Base-by-base conservation (phyloP, 2,329 filamentous ascomycete genomes). In the Camillea tinctor region DNA sequence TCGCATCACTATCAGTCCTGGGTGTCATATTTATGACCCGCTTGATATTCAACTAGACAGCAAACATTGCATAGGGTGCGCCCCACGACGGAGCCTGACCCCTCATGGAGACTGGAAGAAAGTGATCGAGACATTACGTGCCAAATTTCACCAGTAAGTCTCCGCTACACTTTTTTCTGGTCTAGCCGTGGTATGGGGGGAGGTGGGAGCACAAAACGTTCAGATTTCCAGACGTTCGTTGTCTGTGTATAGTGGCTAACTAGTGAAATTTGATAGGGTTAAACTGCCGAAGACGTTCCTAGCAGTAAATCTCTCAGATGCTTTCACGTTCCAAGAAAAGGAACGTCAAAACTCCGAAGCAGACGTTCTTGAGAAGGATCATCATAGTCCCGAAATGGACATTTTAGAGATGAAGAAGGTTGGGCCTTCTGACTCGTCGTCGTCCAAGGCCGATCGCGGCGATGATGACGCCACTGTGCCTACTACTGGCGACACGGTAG, bases 31-130 rank as follows among this genome's bases (percentile, higher is more conserved):
- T 13, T 96, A 94, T 74, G 95, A 98, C 75, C 95, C 95, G 4
- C 83, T 99, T 24, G 94, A 99, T 73, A 93, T 99, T 66, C 93
- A 97, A 79, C 86, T 99, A 24, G 95, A 99, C 75, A 95, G 91
- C 69, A 92, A 95, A 69, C 95, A 99, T 75, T 96, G 93, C 75
- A 99, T 99, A 69, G 93, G 94, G 49, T 96, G 91, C 73, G 92
- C 94, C 6, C 93, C 92, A n/a, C 84, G 93, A 64, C 84, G 95
- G 63, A 96, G 92, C 72, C 79, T 99, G 69, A 98, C 94, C 2
- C 86, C 91, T 2, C 96, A 99, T 76, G 88, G 88, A 44, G 92
- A 99, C 75, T 99, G 95, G 94, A 94, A 96, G 77, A 87, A 94
- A 69, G 91, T 99, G n/a, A 91, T 99, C 67, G 93, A 97, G 77